Evolutionary conservation across 2,329 filamentous ascomycete species (phyloP), one percentile per base, ranked within the genome.

Genomic region (Penicillium sumatraense): DNA sequence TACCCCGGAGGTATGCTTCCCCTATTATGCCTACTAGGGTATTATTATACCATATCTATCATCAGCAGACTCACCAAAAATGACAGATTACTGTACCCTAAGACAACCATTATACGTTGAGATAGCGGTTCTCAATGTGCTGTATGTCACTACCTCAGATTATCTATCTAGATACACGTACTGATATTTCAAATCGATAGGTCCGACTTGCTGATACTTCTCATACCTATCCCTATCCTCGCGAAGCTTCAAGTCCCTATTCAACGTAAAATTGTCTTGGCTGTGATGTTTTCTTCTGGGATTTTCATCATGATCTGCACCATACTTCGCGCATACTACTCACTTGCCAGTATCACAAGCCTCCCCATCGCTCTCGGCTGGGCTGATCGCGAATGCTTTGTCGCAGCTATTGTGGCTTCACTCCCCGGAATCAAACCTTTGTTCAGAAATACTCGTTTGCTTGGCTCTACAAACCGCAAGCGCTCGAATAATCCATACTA

Each of bases 261-360:
- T 23, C 52, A 59, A n/a, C 63, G 61, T 40, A 67, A 67, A 31
- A 16, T 63, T 11, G 58, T 64, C 35, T 44, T 68, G 8, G 51
- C 49, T 1, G 9, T 60, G 9, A 63, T 68, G 51, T 67, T 68
- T 51, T 65, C 58, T n/a, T 68, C 66, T 1, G 66, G 66, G 3
- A 27, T 67, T 10, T 68, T 68, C 61, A 61, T 68, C 40, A 67
- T 68, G 49, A 61, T 68, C 50, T 66, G 60, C 57, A 58, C 65
- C 5, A 51, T 67, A 11, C 60, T 68, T 1, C 62, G 66, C n/a
- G 59, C 61, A 27, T 63, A 66, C 57, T 68, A 68, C 53, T 68
- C 66, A 1, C 55, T 68, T 2, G 49, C 49, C 8, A 53, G 56
- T 20, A 62, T 68, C 33, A 49, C 57, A 11, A 56, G 51, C 9